Percentiles rank a stretch among this genome's conserved stretches.
Conservation (phyloP, 2,329 filamentous ascomycete species). For the Penicillium sp. region DNA sequence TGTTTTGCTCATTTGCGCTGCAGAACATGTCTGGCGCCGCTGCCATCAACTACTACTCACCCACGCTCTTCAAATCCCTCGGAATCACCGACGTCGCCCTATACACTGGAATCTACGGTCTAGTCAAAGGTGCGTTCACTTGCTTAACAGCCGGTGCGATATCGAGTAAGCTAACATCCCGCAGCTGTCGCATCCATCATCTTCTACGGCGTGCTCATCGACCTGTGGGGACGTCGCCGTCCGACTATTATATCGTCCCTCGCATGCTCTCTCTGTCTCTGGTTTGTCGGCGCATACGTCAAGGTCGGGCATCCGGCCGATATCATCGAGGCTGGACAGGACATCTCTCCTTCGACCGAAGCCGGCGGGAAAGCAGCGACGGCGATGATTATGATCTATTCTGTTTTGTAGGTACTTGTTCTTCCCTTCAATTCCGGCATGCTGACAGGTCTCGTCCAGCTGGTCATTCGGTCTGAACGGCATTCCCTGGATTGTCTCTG, state of each 20-base stretch:
- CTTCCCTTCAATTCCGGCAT: too few relatives aligned
- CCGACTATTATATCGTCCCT: conserved; percentile 27
- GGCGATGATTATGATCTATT: conserved; percentile 31
- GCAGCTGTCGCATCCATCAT: conserved; percentile 25
- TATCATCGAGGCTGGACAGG: conserved; percentile 15
- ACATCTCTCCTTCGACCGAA: conserved; percentile 22
- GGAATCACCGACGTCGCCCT: conserved; percentile 25
- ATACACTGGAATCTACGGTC: conserved; percentile 29
- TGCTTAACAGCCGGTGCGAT: not conserved
- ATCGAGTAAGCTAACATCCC: too few relatives aligned
- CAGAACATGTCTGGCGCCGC: conserved; percentile 24
- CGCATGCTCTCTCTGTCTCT: conserved; percentile 24
- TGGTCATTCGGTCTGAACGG: conserved; percentile 49
- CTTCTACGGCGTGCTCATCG: conserved; percentile 27
- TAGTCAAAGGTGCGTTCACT: conserved; percentile 20
- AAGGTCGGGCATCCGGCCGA: conserved; percentile 25
- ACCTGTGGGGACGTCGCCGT: conserved; percentile 22
- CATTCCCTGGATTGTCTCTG: conserved; percentile 50
- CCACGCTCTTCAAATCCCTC: conserved; percentile 26
- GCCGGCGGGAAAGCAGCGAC: conserved; percentile 26
- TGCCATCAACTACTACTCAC: conserved; percentile 28
- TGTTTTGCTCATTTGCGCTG: conserved; percentile 43
- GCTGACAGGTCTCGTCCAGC: not conserved
- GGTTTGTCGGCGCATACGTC: conserved; percentile 28
- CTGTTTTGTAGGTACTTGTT: conserved; percentile 15